A percentile compares a stretch with the other conserved stretches of the same genome.
These are phyloP conservation scores for Dianthus caryophyllus DNA, from an alignment of 148 eudicot species.

Conservation along the genomic window DNA sequence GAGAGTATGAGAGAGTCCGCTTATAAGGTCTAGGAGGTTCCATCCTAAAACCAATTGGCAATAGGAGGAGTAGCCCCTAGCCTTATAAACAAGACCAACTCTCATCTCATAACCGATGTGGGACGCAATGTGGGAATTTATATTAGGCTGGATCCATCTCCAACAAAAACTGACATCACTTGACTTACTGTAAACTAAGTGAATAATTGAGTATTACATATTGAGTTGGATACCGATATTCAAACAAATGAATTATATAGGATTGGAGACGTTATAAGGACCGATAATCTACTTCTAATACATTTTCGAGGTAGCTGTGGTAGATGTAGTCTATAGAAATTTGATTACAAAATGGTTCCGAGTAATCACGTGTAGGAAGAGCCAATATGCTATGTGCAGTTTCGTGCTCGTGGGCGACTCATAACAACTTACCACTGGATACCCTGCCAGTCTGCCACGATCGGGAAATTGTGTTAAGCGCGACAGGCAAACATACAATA, in stretches of 20 bases:
- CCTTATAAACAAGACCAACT: too few species aligned
- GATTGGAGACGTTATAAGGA: slow-evolving; percentile 15
- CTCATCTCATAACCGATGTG: too few species aligned
- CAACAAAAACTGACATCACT: background rate
- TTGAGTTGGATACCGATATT: too few species aligned
- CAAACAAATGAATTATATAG: slow-evolving; percentile 24
- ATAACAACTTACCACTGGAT: slow-evolving; percentile 61
- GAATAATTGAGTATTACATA: too few species aligned
- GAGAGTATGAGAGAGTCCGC: too few species aligned
- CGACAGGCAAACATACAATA: background rate
- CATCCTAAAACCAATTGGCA: too few species aligned
- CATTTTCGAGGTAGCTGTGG: slow-evolving; percentile 16
- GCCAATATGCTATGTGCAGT: slow-evolving; percentile 76
- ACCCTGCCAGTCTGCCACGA: slow-evolving; percentile 80
- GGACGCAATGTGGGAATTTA: too few species aligned
- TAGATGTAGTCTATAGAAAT: slow-evolving; percentile 17
- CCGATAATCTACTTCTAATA: slow-evolving; percentile 20
- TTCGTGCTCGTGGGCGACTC: slow-evolving; percentile 89
- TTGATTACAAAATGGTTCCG: slow-evolving; percentile 64
- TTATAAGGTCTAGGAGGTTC: too few species aligned
- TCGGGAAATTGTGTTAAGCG: background rate
- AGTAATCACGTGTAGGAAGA: slow-evolving; percentile 79
- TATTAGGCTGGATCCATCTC: background rate
- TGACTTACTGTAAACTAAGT: background rate
- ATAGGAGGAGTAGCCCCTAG: too few species aligned